phyloP scores from a whole-genome alignment of 2,329 filamentous ascomycete species.

The Sclerotinia sclerotiorum region DNA sequence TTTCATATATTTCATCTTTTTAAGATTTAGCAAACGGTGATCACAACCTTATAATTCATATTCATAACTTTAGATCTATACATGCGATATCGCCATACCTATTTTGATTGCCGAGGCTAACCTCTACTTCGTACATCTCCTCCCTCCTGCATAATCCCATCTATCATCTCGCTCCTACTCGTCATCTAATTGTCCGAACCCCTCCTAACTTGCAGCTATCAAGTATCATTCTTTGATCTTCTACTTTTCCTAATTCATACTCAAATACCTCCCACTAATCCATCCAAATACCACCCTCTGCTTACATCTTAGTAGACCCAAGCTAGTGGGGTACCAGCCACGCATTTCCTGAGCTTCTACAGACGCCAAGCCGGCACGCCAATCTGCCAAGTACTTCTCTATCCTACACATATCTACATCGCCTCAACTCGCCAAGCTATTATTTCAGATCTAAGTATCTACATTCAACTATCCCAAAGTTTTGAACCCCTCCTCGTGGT shows the following conservation, averaged over 20 bases:
- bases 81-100: constrained; percentile 2
- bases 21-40: background rate
- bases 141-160: no score
- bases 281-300: background rate
- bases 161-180: background rate
- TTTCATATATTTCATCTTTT: no score
- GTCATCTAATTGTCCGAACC: constrained; percentile 2
- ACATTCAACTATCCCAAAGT: no score
- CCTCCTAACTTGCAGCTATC: background rate
- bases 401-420: no score
- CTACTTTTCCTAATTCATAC: no score
- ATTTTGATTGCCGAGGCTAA: background rate
- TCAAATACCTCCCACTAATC: background rate
- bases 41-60: background rate
- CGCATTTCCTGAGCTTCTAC: background rate
- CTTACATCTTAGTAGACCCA: background rate
- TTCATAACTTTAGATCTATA: no score
- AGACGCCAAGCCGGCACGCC: constrained; percentile 8
- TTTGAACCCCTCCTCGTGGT: background rate
- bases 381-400: background rate
- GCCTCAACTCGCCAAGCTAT: background rate
- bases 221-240: background rate
- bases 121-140: background rate
- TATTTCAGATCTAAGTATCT: background rate
- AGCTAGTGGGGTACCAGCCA: no score